Evolutionary conservation across 202 grass and related monocot genomes (phyloP), one percentile per base, ranked within the genome.

Genomic region (Elaeis oleifera): DNA sequence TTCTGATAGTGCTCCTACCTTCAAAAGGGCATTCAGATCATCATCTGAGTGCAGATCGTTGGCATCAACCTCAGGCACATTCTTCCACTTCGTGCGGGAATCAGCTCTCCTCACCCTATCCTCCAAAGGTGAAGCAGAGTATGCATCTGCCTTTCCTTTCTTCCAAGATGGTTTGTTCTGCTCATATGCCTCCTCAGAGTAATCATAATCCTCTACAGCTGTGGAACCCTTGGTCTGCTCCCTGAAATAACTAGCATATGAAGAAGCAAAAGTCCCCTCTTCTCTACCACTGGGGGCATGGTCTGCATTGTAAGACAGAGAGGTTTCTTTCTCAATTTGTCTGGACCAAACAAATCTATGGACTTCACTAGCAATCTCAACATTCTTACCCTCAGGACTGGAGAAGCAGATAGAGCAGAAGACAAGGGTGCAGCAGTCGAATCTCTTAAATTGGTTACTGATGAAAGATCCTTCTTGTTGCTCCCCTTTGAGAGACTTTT

Each of bases 401-500:
- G 36, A 56, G 52, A 67, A 60, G 79, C 51, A 19, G 61, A 44
- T 50, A 54, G 56, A 13, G 31, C 64, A 48, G 61, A 61, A 70
- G 57, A 32, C 16, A 59, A n/a, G 24, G 26, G 25, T 25, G 23
- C 57, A 22, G 27, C 16, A 28, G 59, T 82, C 50, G 79, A 75
- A 16, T 82, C 79, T 72, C 79, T 75, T 63, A 71, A 53, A 71
- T 72, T 82, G 21, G 73, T 67, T 67, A 61, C 74, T 31, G 54
- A 52, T 31, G 27, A 66, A 11, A 71, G 17, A 72, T 82, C 73
- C 79, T 72, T 82, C 62, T 72, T 82, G 56, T 49, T 72, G 68
- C 54, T 54, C 8, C 73, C 73, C 58, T 77, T 82, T 5, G 79
- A 82, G 63, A 82, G 79, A 51, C 79, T 77, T 61, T 82, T 82